Base-by-base conservation (phyloP, 2,329 filamentous ascomycete genomes). In the Ascomycota sp. region DNA sequence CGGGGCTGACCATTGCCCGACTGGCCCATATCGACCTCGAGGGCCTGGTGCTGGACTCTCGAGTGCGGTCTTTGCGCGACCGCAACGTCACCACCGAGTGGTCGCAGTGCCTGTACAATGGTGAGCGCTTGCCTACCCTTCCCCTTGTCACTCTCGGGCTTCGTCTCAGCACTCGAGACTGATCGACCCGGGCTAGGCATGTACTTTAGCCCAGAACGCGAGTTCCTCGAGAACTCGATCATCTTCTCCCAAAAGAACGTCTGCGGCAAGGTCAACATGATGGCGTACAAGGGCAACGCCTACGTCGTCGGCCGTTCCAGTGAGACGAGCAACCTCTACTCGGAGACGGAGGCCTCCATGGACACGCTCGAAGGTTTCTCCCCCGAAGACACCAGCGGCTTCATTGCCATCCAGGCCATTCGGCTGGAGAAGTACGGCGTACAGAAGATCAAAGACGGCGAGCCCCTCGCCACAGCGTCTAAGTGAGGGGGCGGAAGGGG, bases 351-450 rank as follows among this genome's bases (percentile, higher is more conserved):
- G 34, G 52, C 55, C 1, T 56, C 48, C 32, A 68, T 68, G 62
- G 61, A 64, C 43, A 50, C 52, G 10, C 55, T 64, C 6, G 51
- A 55, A 20, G 50, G 47, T 25, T 61, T 60, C 45, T 46, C 39
- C 58, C 33, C 32, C 23, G 20, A 47, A 65, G 76, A 82, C 47
- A 69, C 70, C 39, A 64, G 45, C 9, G 62, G 62, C 19, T 73
- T 75, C 46, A 71, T 86, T 45, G 63, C 62, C 31, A 73, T 82
- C 41, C 63, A 86, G 44, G 68, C 32, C 6, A 76, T 77, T 38
- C 60, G 68, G 27, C 54, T 76, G 29, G 57, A 70, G 53, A 74
- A 55, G 41, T 50, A 51, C 20, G 45, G 46, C 19, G 35, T 19
- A 20, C 31, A 35, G 28, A 53, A 51, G 45, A 46, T 46, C 28